Percentiles rank a stretch among this genome's conserved stretches.
phyloP scores from a whole-genome alignment of 805 yeast genomes.

The Nematodospora valgi region DNA sequence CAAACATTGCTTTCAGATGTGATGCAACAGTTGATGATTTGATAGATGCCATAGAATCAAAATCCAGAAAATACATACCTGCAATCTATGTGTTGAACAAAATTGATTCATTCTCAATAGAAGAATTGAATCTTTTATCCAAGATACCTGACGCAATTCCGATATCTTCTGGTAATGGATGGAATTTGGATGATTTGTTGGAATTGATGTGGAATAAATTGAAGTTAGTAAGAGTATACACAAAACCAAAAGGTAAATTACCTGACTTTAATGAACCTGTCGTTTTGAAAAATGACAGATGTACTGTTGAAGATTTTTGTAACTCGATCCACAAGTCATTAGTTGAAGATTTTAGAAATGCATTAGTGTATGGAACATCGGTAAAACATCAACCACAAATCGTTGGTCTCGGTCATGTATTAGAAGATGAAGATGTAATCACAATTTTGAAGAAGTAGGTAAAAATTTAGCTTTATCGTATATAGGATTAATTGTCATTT shows the following conservation, averaged over 20 bases:
- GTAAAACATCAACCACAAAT: slow-evolving; percentile 98
- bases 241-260: slow-evolving; percentile 90
- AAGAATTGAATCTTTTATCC: slow-evolving; percentile 85
- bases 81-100: slow-evolving; percentile 93
- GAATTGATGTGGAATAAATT: slow-evolving; percentile 95
- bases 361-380: slow-evolving; percentile 88
- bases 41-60: slow-evolving; percentile 89
- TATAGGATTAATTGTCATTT: too few species aligned
- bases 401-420: slow-evolving; percentile 79
- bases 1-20: slow-evolving; percentile 94
- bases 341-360: slow-evolving; percentile 90
- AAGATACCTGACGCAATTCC: slow-evolving; percentile 97
- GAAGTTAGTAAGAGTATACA: slow-evolving; percentile 89
- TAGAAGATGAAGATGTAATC: slow-evolving; percentile 96
- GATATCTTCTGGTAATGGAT: slow-evolving; percentile 90
- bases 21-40: slow-evolving; percentile 97
- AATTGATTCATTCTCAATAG: slow-evolving; percentile 90
- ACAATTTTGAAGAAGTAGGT: slow-evolving; percentile 81
- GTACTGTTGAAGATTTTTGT: slow-evolving; percentile 94
- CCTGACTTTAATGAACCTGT: slow-evolving; percentile 97
- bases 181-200: slow-evolving; percentile 94
- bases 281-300: slow-evolving; percentile 76
- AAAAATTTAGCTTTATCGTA: too few species aligned
- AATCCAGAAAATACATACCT: slow-evolving; percentile 89
- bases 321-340: slow-evolving; percentile 91